These are phyloP conservation scores for Wickerhamomyces subpelliculosus DNA, from an alignment of 805 yeast species.

Conservation along the genomic window DNA sequence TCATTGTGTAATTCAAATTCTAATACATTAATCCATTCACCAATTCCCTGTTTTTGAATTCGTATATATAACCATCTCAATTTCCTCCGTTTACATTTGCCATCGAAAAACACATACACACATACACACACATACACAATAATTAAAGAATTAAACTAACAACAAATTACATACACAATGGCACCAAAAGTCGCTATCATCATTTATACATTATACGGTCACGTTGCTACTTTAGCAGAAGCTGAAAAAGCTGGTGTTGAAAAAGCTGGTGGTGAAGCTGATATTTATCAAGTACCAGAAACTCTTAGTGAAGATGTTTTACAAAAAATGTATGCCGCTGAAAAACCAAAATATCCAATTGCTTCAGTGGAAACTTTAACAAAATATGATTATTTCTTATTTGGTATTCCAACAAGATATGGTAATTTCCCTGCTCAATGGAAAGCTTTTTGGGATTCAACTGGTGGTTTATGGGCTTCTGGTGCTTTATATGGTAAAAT, in stretches of 20 bases:
- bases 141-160: background rate
- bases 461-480: conserved; percentile 70
- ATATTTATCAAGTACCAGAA: conserved; percentile 70
- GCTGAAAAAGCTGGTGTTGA: conserved; percentile 59
- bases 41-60: no score
- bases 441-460: conserved; percentile 67
- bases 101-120: no score
- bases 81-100: no score
- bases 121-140: background rate
- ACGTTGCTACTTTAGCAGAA: conserved; percentile 59
- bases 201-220: conserved; percentile 75
- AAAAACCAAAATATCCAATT: conserved; percentile 44
- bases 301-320: conserved; percentile 59
- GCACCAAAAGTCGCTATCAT: conserved; percentile 51
- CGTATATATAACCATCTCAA: no score
- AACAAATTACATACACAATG: conserved; percentile 17
- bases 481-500: conserved; percentile 69
- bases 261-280: conserved; percentile 58
- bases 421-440: conserved; percentile 74
- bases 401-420: conserved; percentile 72
- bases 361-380: conserved; percentile 47
- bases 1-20: no score
- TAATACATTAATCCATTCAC: no score
- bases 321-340: conserved; percentile 53
- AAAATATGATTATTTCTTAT: conserved; percentile 60